Evolutionary conservation across 1,284 basidiomycete genomes (phyloP).

Genomic region (Vanrija sp.): DNA sequence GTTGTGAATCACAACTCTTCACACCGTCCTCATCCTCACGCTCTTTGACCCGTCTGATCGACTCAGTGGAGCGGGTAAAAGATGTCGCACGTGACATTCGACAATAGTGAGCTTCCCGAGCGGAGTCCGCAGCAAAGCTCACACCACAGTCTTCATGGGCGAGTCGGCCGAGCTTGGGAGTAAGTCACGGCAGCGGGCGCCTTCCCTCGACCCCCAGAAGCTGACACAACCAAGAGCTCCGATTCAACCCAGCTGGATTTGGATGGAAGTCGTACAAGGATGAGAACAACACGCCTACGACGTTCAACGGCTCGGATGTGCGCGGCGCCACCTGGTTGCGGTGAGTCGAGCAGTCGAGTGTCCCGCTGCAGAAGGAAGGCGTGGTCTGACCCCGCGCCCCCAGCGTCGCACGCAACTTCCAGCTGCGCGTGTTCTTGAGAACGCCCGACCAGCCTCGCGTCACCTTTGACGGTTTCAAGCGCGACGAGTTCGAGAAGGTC

Average conservation of each 20-base stretch:
- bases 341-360: slow-evolving; percentile 32
- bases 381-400: background rate
- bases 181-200: slow-evolving; percentile 49
- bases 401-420: slow-evolving; percentile 85
- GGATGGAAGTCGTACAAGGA: slow-evolving; percentile 74
- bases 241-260: slow-evolving; percentile 80
- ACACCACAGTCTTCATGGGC: slow-evolving; percentile 62
- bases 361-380: too few relatives aligned
- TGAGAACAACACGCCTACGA: slow-evolving; percentile 54
- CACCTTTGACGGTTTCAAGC: slow-evolving; percentile 90
- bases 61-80: background rate
- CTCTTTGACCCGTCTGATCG: background rate
- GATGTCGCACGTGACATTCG: slow-evolving; percentile 45
- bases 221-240: slow-evolving; percentile 62
- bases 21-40: background rate
- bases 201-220: background rate
- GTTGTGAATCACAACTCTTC: background rate
- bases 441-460: slow-evolving; percentile 59
- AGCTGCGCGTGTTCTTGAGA: slow-evolving; percentile 70
- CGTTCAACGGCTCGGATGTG: slow-evolving; percentile 69
- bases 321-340: slow-evolving; percentile 82
- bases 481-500: slow-evolving; percentile 85
- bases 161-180: slow-evolving; percentile 72
- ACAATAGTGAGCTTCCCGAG: slow-evolving; percentile 28
- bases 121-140: background rate